Evolutionary conservation across 1,139 yeast genomes (phyloP).

Genomic region (Candida sp.): DNA sequence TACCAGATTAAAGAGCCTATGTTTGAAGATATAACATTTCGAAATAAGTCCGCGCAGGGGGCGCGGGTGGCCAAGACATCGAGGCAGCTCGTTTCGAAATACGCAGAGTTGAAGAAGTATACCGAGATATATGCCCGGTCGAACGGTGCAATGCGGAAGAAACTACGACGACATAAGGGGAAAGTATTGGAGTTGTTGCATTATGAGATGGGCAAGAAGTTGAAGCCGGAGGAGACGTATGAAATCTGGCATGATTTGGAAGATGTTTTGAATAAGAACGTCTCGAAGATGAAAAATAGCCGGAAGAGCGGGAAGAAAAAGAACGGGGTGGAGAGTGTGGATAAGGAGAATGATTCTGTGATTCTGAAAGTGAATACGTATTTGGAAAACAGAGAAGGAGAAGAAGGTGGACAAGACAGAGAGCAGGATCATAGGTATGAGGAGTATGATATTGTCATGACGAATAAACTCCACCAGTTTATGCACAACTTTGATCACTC

Average conservation of each 20-base stretch:
- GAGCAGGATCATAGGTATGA: constrained; percentile 8
- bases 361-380: constrained; percentile 9
- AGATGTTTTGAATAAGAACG: constrained; percentile 3
- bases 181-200: constrained; percentile 18
- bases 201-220: constrained; percentile 15
- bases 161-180: constrained; percentile 19
- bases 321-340: constrained; percentile 7
- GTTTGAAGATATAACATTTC: constrained; percentile 25
- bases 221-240: constrained; percentile 40
- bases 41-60: constrained; percentile 11
- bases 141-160: constrained; percentile 8
- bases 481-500: constrained; percentile 24
- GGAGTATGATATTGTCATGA: constrained; percentile 12
- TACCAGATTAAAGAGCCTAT: constrained; percentile 12
- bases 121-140: constrained; percentile 13
- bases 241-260: constrained; percentile 38
- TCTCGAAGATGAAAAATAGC: neutral
- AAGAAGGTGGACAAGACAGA: constrained; percentile 15
- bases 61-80: constrained; percentile 9
- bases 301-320: neutral
- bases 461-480: constrained; percentile 17
- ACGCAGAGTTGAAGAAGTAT: constrained; percentile 20
- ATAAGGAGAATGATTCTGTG: constrained; percentile 7
- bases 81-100: constrained; percentile 19
- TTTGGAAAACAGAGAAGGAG: constrained; percentile 15